A percentile compares a stretch with the other conserved stretches of the same genome.
These are phyloP conservation scores for Pseudocercospora macadamiae DNA, from an alignment of 2,329 filamentous ascomycete genomes.

Conservation along the genomic window DNA sequence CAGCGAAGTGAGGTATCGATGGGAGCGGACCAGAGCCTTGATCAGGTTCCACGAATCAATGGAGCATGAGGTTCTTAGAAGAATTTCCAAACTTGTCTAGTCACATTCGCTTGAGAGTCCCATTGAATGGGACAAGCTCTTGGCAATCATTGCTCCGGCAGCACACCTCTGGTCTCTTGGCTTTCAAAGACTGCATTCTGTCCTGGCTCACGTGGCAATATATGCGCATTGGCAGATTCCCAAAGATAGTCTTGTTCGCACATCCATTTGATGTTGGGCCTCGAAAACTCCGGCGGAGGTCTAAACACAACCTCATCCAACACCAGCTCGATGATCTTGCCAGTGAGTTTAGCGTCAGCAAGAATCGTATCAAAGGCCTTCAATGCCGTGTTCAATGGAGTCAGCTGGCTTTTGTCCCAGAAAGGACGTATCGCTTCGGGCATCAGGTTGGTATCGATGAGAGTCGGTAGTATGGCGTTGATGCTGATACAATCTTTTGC, in stretches of 20 bases:
- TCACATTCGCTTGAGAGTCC: too few species aligned
- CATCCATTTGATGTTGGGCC: constrained; percentile 47
- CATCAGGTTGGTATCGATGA: constrained; percentile 41
- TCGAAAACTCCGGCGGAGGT: constrained; percentile 42
- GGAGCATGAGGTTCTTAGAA: too few species aligned
- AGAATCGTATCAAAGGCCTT: constrained; percentile 41
- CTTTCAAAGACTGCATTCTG: constrained; percentile 17
- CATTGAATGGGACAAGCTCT: too few species aligned
- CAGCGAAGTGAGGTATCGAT: neutral
- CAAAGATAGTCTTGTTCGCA: constrained; percentile 39
- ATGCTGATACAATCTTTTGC: constrained; percentile 40
- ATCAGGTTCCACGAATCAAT: too few species aligned
- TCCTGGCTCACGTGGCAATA: constrained; percentile 21
- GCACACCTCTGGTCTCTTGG: neutral
- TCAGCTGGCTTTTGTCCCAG: constrained; percentile 41
- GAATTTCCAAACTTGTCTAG: too few species aligned
- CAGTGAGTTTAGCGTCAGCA: constrained; percentile 40
- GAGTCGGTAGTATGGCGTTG: constrained; percentile 41
- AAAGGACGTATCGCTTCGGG: constrained; percentile 31
- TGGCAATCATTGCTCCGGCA: too few species aligned
- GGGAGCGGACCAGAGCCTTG: neutral
- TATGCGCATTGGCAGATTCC: constrained; percentile 33
- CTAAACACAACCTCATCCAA: constrained; percentile 47
- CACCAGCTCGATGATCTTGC: constrained; percentile 46
- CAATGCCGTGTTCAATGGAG: constrained; percentile 40